phyloP scores from a whole-genome alignment of 192 early-diverging fungal genomes.

The Linnemannia exigua region DNA sequence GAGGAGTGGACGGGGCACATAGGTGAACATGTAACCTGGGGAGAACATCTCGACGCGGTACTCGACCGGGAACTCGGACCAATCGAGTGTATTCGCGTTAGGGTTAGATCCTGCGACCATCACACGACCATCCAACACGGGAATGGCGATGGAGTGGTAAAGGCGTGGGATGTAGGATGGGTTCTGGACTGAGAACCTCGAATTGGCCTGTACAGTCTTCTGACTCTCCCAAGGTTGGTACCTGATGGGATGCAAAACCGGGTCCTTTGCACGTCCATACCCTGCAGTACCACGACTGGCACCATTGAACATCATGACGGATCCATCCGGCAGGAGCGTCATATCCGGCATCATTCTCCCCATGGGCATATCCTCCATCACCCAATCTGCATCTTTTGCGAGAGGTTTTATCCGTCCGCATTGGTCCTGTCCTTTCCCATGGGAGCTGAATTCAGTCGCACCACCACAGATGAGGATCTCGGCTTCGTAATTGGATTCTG shows the following conservation, averaged over 20 bases:
- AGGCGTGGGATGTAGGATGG: conserved; percentile 67
- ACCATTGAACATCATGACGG: conserved; percentile 72
- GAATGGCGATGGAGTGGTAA: conserved; percentile 72
- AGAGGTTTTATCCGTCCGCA: conserved; percentile 65
- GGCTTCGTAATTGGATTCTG: conserved; percentile 67
- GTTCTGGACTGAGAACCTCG: conserved; percentile 36
- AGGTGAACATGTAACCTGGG: conserved; percentile 65
- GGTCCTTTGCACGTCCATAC: conserved; percentile 59
- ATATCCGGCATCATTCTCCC: conserved; percentile 67
- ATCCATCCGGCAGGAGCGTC: conserved; percentile 65
- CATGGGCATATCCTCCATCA: conserved; percentile 58
- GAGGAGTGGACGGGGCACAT: conserved; percentile 53
- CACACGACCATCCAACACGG: conserved; percentile 60
- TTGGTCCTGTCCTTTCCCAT: conserved; percentile 52
- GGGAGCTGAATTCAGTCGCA: conserved; percentile 33
- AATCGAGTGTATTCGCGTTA: conserved; percentile 36
- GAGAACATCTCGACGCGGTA: conserved; percentile 71
- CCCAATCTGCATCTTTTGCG: conserved; percentile 55
- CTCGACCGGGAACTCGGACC: conserved; percentile 61
- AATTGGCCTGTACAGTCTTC: conserved; percentile 16
- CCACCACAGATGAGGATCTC: conserved; percentile 77
- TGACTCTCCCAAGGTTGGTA: conserved; percentile 63
- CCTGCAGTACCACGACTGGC: conserved; percentile 68
- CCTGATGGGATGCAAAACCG: conserved; percentile 62
- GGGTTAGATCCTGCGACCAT: conserved; percentile 60